phyloP scores from a whole-genome alignment of 345 rosid genomes.

The Anacardium occidentale region DNA sequence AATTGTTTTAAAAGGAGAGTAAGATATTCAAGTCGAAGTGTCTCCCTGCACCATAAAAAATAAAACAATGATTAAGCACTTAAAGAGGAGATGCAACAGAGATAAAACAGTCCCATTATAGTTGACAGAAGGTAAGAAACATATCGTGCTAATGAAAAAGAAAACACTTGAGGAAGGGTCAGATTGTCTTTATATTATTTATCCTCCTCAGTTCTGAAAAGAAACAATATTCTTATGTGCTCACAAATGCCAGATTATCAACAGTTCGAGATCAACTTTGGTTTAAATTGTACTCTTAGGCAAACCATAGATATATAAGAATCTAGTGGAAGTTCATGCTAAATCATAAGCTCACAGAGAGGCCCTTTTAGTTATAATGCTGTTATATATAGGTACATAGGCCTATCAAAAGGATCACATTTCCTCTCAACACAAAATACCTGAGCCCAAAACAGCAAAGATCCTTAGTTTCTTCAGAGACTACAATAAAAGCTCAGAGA shows the following conservation, averaged over 20 bases:
- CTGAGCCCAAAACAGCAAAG: neutral
- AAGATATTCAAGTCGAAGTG: constrained; percentile 76
- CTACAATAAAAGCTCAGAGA: neutral
- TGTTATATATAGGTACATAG: neutral
- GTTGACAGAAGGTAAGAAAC: neutral
- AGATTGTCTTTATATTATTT: neutral
- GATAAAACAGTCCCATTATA: constrained; percentile 1
- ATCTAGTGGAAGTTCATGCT: neutral
- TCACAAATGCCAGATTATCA: neutral
- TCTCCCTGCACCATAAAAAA: constrained; percentile 48
- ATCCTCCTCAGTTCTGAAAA: neutral
- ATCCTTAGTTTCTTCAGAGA: neutral
- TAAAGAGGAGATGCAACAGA: constrained; percentile 8
- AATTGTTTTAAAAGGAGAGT: constrained; percentile 64
- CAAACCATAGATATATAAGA: neutral
- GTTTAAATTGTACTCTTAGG: neutral
- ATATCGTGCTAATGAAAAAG: neutral
- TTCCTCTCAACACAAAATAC: neutral
- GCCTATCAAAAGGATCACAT: neutral
- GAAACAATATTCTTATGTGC: neutral
- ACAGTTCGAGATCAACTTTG: too few relatives aligned
- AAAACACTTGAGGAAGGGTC: neutral
- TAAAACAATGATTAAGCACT: constrained; percentile 13
- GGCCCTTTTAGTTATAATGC: too few relatives aligned
- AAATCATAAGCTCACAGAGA: neutral